Evolutionary conservation across 331 rosid genomes (phyloP), one percentile per base, ranked within the genome.

Genomic region (Malus hybrid): DNA sequence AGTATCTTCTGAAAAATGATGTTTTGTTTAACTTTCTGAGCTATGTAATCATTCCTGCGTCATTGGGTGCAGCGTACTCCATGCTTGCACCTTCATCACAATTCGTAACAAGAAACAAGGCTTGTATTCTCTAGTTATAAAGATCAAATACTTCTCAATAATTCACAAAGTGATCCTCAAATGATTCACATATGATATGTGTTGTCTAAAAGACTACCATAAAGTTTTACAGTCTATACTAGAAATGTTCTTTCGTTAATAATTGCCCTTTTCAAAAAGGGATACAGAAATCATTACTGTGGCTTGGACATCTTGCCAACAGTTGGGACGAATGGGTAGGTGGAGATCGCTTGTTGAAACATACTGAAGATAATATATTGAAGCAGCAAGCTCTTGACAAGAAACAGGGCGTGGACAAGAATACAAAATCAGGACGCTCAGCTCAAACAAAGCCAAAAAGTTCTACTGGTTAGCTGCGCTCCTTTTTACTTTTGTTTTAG

Each of bases 271-370:
- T 73, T 73, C 66, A 29, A 79, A 83, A 89, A 83, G 83, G 86
- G 84, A 84, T 64, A 76, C 88, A 82, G 80, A 81, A 89, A 77
- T 88, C 85, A 78, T 90, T 87, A 90, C 87, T 44, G 61, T 82
- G 82, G 84, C 70, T 88, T 89, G 83, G 80, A 81, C 84, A 85
- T 93, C 90, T 88, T 88, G 89, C 84, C 89, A 78, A 91, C 98
- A 93, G 98, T 93, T 93, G 98, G 98, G 98, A 93, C 57, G 97
- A 93, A 82, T 93, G 97, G 98, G 97, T 89, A 71, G 92, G 90
- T 74, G 88, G 81, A 81, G 93, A 87, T 2, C 96, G 93, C 55
- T 73, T 93, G 77, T 73, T 91, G 98, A 91, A 93, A 82, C 71
- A 80, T 77, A 88, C 86, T 29, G 90, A 87, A 77, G 97, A 87